Base-by-base conservation (phyloP, 2,329 filamentous ascomycete species). In the Metarhizium album region DNA sequence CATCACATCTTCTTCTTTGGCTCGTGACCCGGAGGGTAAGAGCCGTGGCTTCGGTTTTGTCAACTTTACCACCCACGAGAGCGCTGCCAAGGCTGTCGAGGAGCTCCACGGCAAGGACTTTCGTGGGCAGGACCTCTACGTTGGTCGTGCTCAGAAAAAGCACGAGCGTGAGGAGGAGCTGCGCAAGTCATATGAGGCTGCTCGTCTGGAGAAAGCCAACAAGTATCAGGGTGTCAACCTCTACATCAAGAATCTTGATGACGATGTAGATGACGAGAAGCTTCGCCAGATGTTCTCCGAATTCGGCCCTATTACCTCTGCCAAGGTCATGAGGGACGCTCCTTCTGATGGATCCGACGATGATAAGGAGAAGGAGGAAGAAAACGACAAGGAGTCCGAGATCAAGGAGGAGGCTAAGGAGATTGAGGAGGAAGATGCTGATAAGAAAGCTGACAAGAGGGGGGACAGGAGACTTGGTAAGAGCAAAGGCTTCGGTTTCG, bases 141-240 rank as follows among this genome's bases (percentile, higher is more conserved):
- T 98, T 60, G 93, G 93, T 61, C 90, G 93, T 69, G 93, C 93
- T 52, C 93, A 97, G 79, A 98, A 98, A 87, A 98, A 98, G 81
- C 93, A 97, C 70, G 93, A 98, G 78, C 93, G 93, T 64, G 93
- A 98, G 78, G 93, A 98, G 76, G 93, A 98, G 74, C 84, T 98
- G 55, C 90, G 93, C 75, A 95, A 89, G 79, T 95, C 95, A 66
- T 97, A 98, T 72, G 93, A 98, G 74, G 91, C 91, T 64, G 90
- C 90, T 63, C 91, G 93, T 64, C 79, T 94, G 63, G 93, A 98
- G 81, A 98, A 98, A 80, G 90, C 90, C 70, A 94, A 83, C 76
- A 98, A 98, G 79, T 98, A 98, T 75, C 90, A 95, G 75, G 93
- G 93, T 60, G 93, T 98, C 70, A 98, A 98, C 78, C 81, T 98